Conservation (phyloP, 495 filamentous ascomycete species). For the Trichoderma virens region DNA sequence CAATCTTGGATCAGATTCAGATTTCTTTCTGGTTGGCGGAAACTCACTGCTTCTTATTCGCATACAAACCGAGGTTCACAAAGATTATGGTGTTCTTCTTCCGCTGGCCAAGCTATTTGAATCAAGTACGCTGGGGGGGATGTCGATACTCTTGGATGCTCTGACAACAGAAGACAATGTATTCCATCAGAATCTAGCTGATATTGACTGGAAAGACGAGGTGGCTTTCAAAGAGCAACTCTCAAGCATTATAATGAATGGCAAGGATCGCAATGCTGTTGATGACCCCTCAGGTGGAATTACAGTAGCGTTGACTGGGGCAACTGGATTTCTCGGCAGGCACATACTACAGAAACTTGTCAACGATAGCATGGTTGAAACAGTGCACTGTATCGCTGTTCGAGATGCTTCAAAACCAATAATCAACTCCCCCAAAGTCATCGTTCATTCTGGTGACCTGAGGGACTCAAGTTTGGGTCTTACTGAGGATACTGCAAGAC, state of each 20-base stretch:
- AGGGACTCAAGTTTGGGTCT: too few relatives aligned
- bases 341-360: constrained; percentile 14
- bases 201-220: neutral
- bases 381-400: constrained; percentile 21
- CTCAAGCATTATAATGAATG: neutral
- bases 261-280: neutral
- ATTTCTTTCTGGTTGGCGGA: neutral
- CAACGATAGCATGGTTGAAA: neutral
- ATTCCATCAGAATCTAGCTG: neutral
- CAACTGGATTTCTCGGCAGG: constrained; percentile 26
- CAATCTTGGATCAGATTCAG: neutral
- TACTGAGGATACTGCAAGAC: neutral
- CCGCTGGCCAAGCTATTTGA: neutral
- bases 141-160: neutral
- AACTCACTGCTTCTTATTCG: neutral
- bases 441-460: constrained; percentile 26
- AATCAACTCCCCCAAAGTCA: constrained; percentile 25
- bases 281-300: neutral
- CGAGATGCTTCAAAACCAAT: constrained; percentile 16
- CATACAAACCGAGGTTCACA: constrained; percentile 11
- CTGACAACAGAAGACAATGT: neutral
- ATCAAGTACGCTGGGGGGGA: neutral
- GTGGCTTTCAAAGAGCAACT: neutral
- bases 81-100: constrained; percentile 9
- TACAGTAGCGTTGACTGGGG: constrained; percentile 23